Evolutionary conservation across 176 grass and related monocot species (phyloP).

Genomic region (Musa beccarii): DNA sequence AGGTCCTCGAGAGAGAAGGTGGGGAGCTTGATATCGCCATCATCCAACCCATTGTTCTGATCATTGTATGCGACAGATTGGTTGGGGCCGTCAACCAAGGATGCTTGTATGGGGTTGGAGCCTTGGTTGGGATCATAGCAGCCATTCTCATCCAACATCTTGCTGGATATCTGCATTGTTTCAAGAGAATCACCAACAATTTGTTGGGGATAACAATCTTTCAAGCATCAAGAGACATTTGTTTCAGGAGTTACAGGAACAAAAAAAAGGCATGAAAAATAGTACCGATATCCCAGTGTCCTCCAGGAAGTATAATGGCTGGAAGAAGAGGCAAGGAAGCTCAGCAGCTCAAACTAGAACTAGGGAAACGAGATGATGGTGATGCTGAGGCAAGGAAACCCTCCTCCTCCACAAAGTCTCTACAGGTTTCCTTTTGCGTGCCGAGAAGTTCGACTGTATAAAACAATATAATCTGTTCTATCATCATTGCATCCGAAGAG

Average conservation of each 20-base stretch:
- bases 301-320: too few species aligned
- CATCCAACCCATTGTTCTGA: constrained; percentile 17
- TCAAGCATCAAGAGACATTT: not conserved
- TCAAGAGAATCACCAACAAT: not conserved
- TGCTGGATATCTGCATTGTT: not conserved
- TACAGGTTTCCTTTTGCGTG: too few species aligned
- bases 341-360: too few species aligned
- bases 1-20: constrained; percentile 44
- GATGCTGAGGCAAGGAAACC: too few species aligned
- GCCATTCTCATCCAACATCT: constrained; percentile 41
- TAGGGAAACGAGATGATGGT: too few species aligned
- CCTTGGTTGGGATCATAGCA: constrained; percentile 42
- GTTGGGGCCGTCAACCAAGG: constrained; percentile 31
- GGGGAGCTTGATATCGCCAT: constrained; percentile 29
- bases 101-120: constrained; percentile 42
- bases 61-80: constrained; percentile 33
- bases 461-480: too few species aligned
- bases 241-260: not conserved
- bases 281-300: too few species aligned
- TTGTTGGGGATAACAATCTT: not conserved
- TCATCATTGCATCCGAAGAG: too few species aligned
- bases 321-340: too few species aligned
- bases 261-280: not conserved
- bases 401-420: too few species aligned
- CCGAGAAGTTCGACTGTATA: too few species aligned